Conservation (phyloP, 768 basidiomycete species). For the Termitomyces heimii region DNA sequence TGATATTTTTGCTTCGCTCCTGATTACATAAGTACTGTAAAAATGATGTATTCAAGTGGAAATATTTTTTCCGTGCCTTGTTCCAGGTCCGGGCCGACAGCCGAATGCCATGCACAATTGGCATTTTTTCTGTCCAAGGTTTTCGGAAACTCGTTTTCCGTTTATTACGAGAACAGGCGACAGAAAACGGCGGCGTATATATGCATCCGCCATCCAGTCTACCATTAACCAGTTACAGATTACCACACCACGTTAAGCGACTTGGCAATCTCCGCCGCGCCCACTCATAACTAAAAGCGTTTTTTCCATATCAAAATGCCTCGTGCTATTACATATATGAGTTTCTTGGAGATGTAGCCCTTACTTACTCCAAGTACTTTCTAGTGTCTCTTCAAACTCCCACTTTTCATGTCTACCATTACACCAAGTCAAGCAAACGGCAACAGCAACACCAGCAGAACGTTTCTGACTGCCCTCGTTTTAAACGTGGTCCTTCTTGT, state of each 20-base stretch:
- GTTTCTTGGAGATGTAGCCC: neutral
- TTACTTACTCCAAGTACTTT: neutral
- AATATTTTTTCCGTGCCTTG: neutral
- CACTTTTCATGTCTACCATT: conserved; percentile 19
- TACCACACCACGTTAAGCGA: neutral
- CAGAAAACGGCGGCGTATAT: neutral
- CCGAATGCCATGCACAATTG: neutral
- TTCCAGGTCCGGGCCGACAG: neutral
- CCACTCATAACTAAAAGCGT: neutral
- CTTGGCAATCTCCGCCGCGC: neutral
- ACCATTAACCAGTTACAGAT: neutral
- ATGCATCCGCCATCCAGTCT: neutral
- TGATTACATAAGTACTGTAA: neutral
- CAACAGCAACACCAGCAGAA: conserved; percentile 31
- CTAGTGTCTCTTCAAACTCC: neutral
- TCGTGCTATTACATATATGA: neutral
- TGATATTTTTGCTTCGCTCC: too few species aligned
- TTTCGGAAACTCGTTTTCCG: neutral
- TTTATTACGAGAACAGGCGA: neutral
- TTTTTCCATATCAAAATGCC: neutral
- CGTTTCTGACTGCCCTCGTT: conserved; percentile 58
- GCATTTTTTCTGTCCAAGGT: neutral
- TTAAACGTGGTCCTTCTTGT: conserved; percentile 44
- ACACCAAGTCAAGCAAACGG: conserved; percentile 20
- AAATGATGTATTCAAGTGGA: neutral